Evolutionary conservation across 2,329 filamentous ascomycete species (phyloP), one percentile per base, ranked within the genome.

Genomic region (Fusarium siculi): DNA sequence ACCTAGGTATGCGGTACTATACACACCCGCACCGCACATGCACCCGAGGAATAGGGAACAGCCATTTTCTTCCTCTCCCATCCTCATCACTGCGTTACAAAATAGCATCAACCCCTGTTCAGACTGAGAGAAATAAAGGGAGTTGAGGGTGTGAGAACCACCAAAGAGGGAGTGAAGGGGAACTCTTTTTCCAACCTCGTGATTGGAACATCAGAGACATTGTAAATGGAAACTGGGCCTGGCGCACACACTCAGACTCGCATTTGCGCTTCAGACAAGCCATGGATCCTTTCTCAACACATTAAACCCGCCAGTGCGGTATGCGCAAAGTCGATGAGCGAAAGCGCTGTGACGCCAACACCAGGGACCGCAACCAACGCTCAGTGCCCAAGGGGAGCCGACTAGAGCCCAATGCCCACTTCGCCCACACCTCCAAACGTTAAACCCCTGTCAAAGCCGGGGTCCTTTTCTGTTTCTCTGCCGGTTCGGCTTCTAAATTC

Each of bases 391-490:
- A 74, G 71, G 71, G 71, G 67, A 74, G 67, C 49, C 59, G 62
- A 55, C 64, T 61, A 72, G 64, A 74, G 66, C 72, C 73, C 74
- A 76, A 76, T 77, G 74, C 75, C 75, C 75, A 76, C 75, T 77
- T 74, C 57, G 67, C 68, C 57, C 73, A 74, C 75, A 74, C 73
- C 74, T 70, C 67, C 58, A 73, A 76, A 67, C 67, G 64, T 72
- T 70, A 65, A 59, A 69, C 74, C 74, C 74, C 74, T 76, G 74
- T 47, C 57, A 59, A 61, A 44, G 63, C 55, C 63, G 66, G 71
- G 63, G 62, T 66, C 40, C 36, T 39, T 44, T 60, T 23, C 56
- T 74, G 52, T 70, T 74, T 63, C 70, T 73, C 59, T 66, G 70
- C 70, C 70, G 70, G 67, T 60, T 74, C 63, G 62, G 44, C 58